Base-by-base conservation (phyloP, 192 early-diverging fungal genomes). In the Coemansia javaensis region DNA sequence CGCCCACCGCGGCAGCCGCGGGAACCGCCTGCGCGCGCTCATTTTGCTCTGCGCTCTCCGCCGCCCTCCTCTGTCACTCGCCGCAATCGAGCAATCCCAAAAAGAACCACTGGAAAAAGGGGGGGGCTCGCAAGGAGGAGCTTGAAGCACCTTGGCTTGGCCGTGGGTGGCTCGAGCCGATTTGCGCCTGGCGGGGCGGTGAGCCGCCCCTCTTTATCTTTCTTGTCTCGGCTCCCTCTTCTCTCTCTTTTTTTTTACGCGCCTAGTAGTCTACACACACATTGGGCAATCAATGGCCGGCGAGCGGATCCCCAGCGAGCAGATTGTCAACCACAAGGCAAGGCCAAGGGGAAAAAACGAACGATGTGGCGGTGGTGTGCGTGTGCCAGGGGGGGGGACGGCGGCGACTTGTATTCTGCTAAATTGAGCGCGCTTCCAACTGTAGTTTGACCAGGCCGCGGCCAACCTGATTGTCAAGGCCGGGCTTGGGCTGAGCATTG, bases 391-490 rank as follows among this genome's bases (percentile, higher is more conserved):
- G n/a, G n/a, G n/a, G n/a, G n/a, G n/a, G n/a, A n/a, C n/a, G n/a
- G n/a, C n/a, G n/a, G n/a, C n/a, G n/a, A n/a, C n/a, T n/a, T n/a
- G n/a, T n/a, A n/a, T n/a, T n/a, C n/a, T n/a, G n/a, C n/a, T n/a
- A n/a, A n/a, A n/a, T n/a, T n/a, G n/a, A n/a, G n/a, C n/a, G n/a
- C n/a, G n/a, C n/a, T n/a, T n/a, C n/a, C n/a, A n/a, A n/a, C n/a
- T 73, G 59, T 75, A 93, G 91, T 93, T 87, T 78, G 91, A 93
- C 77, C 78, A 80, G 56, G 85, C 84, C 34, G 67, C 90, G 15
- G 84, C 89, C 39, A 90, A 93, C 78, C 72, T 86, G 42, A 60
- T 87, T 30, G 82, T 91, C 38, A 90, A 90, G 74, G 78, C 83
- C 32, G 89, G 87, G 14, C 72, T 89, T 43, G 91, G 89, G 45